Conservation (phyloP, 2,329 filamentous ascomycete species). For the Penicillium sp. region DNA sequence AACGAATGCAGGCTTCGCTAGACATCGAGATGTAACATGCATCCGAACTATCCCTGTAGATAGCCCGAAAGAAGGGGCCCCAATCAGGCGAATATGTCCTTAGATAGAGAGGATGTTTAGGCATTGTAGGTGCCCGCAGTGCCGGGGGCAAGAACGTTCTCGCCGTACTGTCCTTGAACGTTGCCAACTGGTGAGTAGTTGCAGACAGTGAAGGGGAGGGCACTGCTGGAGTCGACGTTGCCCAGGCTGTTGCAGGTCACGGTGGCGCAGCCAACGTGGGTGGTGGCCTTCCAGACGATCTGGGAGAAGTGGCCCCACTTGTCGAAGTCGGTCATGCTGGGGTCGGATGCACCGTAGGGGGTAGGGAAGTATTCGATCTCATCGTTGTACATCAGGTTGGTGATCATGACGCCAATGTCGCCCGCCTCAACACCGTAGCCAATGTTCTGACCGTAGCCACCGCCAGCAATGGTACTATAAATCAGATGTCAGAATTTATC, state of each 20-base stretch:
- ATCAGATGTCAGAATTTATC: constrained; percentile 3
- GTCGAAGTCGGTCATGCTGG: constrained; percentile 64
- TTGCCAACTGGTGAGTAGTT: constrained; percentile 80
- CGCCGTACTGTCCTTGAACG: constrained; percentile 54
- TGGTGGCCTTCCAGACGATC: constrained; percentile 69
- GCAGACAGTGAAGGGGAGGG: constrained; percentile 79
- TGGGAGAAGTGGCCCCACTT: constrained; percentile 75
- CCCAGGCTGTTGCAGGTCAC: constrained; percentile 48
- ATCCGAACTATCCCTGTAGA: neutral
- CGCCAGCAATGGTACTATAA: constrained; percentile 54
- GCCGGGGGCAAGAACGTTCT: constrained; percentile 52
- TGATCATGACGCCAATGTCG: constrained; percentile 69
- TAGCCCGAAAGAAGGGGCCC: neutral
- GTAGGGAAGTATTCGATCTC: constrained; percentile 63
- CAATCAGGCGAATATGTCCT: neutral
- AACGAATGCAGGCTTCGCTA: constrained; percentile 11
- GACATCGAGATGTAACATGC: neutral
- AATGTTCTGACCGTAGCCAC: constrained; percentile 88
- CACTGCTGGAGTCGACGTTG: constrained; percentile 43
- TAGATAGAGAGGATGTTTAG: constrained; percentile 16
- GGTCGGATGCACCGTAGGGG: constrained; percentile 62
- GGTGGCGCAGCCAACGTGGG: constrained; percentile 64
- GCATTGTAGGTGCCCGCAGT: constrained; percentile 37
- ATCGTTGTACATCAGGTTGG: constrained; percentile 85
- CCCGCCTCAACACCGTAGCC: constrained; percentile 64